phyloP scores from a whole-genome alignment of 2,329 filamentous ascomycete species.

The Colletotrichum euphorbiae region DNA sequence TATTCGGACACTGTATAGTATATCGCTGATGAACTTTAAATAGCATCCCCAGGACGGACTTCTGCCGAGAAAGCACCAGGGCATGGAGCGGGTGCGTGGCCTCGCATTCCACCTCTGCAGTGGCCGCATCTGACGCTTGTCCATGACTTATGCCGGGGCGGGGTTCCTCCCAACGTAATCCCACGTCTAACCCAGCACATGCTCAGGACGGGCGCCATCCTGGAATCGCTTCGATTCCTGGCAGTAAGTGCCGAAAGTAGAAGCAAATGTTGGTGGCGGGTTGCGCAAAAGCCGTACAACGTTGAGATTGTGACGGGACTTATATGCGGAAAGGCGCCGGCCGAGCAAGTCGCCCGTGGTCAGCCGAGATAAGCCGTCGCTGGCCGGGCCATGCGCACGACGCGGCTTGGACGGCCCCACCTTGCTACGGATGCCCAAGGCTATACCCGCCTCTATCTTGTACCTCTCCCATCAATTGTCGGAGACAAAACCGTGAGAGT shows the following conservation, averaged over 20 bases:
- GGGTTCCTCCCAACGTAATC: constrained; percentile 7
- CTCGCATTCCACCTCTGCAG: constrained; percentile 9
- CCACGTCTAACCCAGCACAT: background rate
- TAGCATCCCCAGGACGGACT: constrained; percentile 20
- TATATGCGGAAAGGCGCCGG: constrained; percentile 42
- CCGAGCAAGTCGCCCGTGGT: constrained; percentile 32
- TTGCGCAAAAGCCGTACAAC: constrained; percentile 27
- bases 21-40: constrained; percentile 15
- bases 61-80: constrained; percentile 13
- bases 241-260: constrained; percentile 30
- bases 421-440: constrained; percentile 36
- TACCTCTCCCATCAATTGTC: background rate
- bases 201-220: constrained; percentile 17
- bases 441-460: constrained; percentile 26
- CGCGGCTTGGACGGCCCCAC: constrained; percentile 32
- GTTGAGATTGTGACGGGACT: constrained; percentile 25
- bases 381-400: constrained; percentile 48
- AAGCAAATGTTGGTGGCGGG: constrained; percentile 40
- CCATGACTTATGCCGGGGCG: constrained; percentile 19
- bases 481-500: background rate
- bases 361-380: constrained; percentile 55
- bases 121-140: constrained; percentile 22
- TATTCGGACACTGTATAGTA: constrained; percentile 17
- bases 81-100: background rate
- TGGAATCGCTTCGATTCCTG: constrained; percentile 20